A percentile compares a stretch with the other conserved stretches of the same genome.
Conservation (phyloP, 257 asterid species). For the Nicotiana benthamiana region DNA sequence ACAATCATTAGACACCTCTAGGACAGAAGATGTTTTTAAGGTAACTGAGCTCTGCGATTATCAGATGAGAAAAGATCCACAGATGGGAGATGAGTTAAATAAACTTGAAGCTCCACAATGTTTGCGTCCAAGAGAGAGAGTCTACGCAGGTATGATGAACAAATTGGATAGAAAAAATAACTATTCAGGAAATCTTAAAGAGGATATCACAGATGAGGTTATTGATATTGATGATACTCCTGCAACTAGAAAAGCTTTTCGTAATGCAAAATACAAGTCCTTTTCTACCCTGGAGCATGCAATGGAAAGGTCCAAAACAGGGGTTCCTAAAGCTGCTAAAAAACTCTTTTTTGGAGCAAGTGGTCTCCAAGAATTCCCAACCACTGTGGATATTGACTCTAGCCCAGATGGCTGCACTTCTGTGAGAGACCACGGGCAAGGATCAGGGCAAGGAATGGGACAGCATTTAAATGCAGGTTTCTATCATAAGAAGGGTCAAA, state of each 20-base stretch:
- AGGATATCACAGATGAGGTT: constrained; percentile 58
- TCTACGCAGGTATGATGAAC: constrained; percentile 20
- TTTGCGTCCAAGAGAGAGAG: constrained; percentile 34
- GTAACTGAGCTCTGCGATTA: constrained; percentile 30
- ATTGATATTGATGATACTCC: constrained; percentile 43
- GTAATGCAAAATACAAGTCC: constrained; percentile 20
- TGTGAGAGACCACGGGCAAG: constrained; percentile 23
- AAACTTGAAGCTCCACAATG: constrained; percentile 24
- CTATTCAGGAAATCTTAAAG: constrained; percentile 31
- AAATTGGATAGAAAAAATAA: constrained; percentile 23
- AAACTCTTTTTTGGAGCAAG: constrained; percentile 33
- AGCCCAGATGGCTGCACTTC: constrained; percentile 39
- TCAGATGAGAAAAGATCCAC: constrained; percentile 32
- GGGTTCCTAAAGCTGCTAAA: constrained; percentile 25
- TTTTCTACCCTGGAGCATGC: constrained; percentile 34
- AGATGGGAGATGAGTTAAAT: constrained; percentile 27
- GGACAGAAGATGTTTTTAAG: constrained; percentile 23
- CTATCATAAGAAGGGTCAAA: constrained; percentile 18
- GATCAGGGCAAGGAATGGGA: constrained; percentile 23
- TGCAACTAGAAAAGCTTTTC: constrained; percentile 30
- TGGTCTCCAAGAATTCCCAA: constrained; percentile 28
- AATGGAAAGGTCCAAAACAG: constrained; percentile 29
- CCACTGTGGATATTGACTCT: constrained; percentile 34
- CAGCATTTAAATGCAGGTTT: constrained; percentile 28
- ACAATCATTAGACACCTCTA: constrained; percentile 25